A percentile compares a stretch with the other conserved stretches of the same genome.
Conservation (phyloP, 495 filamentous ascomycete genomes). For the Daldinia vernicosa region DNA sequence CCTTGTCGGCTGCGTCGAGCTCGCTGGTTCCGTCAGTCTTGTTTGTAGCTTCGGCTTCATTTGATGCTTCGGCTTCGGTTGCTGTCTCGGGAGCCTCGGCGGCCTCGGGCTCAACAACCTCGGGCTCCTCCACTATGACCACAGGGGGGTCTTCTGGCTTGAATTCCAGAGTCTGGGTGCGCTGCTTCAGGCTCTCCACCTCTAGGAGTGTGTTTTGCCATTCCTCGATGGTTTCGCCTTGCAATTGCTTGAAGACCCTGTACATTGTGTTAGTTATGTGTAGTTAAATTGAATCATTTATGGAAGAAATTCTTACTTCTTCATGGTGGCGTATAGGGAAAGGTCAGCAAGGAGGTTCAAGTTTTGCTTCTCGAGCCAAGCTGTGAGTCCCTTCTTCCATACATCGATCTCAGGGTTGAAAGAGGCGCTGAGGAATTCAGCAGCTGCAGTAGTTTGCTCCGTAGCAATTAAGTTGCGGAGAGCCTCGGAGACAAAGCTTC, state of each 20-base stretch:
- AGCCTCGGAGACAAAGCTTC: conserved; percentile 15
- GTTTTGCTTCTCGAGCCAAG: conserved; percentile 30
- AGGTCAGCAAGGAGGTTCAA: conserved; percentile 10
- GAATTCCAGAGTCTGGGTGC: conserved; percentile 2
- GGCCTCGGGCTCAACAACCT: neutral
- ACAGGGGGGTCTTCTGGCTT: conserved; percentile 16
- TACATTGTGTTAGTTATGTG: conserved; percentile 6
- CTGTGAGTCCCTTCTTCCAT: conserved; percentile 22
- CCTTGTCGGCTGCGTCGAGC: conserved; percentile 4
- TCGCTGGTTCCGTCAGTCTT: conserved; percentile 11
- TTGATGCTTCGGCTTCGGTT: neutral
- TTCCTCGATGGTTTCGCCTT: conserved; percentile 17
- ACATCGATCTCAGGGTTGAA: conserved; percentile 19
- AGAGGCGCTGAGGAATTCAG: conserved; percentile 7
- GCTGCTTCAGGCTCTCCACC: neutral
- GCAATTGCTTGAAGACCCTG: conserved; percentile 17
- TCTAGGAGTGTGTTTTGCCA: conserved; percentile 21
- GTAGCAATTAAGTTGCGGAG: conserved; percentile 19
- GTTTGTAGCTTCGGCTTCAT: neutral
- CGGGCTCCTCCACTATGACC: neutral
- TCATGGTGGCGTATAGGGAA: conserved; percentile 20
- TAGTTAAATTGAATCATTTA: neutral
- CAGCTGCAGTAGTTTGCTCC: conserved; percentile 14
- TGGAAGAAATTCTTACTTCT: conserved; percentile 14
- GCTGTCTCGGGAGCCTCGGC: conserved; percentile 8